A percentile compares a stretch with the other conserved stretches of the same genome.
Evolutionary conservation across 164 flowering plant species (phyloP).

Genomic region (Houttuynia cordata): DNA sequence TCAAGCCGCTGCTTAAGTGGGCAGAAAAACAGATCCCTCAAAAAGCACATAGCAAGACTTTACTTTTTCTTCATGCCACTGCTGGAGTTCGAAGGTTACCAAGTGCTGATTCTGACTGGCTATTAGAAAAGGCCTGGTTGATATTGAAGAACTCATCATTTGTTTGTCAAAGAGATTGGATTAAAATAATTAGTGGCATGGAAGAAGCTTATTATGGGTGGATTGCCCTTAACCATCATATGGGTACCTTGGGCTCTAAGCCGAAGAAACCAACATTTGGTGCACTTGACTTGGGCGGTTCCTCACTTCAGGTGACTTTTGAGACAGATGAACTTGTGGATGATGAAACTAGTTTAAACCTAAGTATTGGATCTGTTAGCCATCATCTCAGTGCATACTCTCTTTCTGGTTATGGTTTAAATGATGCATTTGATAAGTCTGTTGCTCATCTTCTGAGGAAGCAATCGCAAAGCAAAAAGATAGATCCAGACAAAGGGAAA

Average conservation of each 20-base stretch:
- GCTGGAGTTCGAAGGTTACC: slow-evolving; percentile 93
- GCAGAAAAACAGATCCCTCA: slow-evolving; percentile 88
- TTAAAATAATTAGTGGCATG: slow-evolving; percentile 66
- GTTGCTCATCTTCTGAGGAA: no score
- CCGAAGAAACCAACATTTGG: slow-evolving; percentile 69
- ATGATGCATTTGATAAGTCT: no score
- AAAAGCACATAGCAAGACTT: slow-evolving; percentile 59
- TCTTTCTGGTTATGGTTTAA: no score
- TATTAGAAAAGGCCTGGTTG: slow-evolving; percentile 73
- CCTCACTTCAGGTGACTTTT: slow-evolving; percentile 94
- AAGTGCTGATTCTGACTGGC: slow-evolving; percentile 66
- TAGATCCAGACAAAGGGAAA: no score
- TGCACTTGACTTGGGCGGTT: slow-evolving; percentile 96
- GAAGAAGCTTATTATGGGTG: no score
- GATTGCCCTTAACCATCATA: no score
- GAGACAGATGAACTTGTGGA: slow-evolving; percentile 38
- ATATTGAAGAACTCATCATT: slow-evolving; percentile 60
- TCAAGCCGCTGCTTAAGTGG: slow-evolving; percentile 79
- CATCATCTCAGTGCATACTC: no score
- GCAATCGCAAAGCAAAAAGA: no score
- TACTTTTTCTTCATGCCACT: slow-evolving; percentile 83
- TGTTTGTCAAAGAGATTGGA: slow-evolving; percentile 62
- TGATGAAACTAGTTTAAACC: slow-evolving; percentile 50
- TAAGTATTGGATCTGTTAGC: no score
- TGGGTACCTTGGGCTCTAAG: slow-evolving; percentile 43